Conservation (phyloP, 176 grass and related monocot species). For the Thalia dealbata region DNA sequence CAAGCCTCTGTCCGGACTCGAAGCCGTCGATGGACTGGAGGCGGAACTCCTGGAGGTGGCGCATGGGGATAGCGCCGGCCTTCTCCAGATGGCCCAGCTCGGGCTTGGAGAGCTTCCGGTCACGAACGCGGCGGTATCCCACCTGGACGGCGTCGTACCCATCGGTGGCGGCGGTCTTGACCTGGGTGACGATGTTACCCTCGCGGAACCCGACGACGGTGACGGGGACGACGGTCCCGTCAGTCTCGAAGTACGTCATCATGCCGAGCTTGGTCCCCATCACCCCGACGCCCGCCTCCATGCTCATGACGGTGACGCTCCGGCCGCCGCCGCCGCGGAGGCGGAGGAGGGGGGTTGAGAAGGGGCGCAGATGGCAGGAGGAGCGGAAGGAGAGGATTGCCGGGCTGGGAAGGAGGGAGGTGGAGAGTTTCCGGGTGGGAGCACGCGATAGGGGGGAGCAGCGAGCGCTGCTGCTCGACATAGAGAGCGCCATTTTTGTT, state of each 20-base stretch:
- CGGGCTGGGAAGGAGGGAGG: neutral
- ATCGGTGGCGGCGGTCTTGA: conserved; percentile 72
- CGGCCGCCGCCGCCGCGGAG: neutral
- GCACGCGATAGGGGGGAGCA: neutral
- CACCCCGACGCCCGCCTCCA: conserved; percentile 63
- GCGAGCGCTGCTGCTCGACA: conserved; percentile 4
- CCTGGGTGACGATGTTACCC: conserved; percentile 75
- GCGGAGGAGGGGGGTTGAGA: neutral
- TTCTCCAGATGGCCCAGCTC: conserved; percentile 92
- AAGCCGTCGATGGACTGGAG: conserved; percentile 50
- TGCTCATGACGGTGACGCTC: conserved; percentile 22
- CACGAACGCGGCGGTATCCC: conserved; percentile 83
- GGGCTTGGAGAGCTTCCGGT: conserved; percentile 76
- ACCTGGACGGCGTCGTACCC: conserved; percentile 86
- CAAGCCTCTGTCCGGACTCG: conserved; percentile 62
- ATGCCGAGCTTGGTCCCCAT: conserved; percentile 94
- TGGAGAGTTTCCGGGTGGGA: neutral
- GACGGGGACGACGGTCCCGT: conserved; percentile 53
- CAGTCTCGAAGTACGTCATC: conserved; percentile 86
- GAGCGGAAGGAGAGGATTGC: neutral
- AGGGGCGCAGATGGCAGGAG: neutral
- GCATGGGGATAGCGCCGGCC: conserved; percentile 58
- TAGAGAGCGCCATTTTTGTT: conserved; percentile 8
- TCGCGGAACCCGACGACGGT: conserved; percentile 80
- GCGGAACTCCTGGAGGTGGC: conserved; percentile 86